Conservation (phyloP, 352 stramenopile species). For the Globisporangium takayamanum region DNA sequence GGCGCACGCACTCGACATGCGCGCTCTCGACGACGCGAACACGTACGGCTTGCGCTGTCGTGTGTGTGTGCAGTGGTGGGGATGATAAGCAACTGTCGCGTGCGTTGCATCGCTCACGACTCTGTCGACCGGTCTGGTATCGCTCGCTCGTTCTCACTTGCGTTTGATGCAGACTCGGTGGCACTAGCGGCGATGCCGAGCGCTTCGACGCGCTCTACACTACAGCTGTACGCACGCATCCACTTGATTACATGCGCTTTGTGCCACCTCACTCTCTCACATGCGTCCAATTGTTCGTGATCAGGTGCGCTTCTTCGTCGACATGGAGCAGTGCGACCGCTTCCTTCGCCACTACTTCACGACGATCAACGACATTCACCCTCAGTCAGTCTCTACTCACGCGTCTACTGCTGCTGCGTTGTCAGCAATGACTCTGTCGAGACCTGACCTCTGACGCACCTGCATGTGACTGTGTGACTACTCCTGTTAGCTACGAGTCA, state of each 20-base stretch:
- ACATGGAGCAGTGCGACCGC: conserved; percentile 86
- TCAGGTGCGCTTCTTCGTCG: conserved; percentile 75
- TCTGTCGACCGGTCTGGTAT: too few species aligned
- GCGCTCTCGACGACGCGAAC: conserved; percentile 11
- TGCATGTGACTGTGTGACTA: too few species aligned
- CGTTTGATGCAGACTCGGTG: background rate
- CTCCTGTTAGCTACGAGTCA: conserved; percentile 42
- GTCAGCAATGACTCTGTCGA: background rate
- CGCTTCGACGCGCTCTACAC: conserved; percentile 15
- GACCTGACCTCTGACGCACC: background rate
- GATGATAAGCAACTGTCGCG: too few species aligned
- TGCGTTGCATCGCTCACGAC: too few species aligned
- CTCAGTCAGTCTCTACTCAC: conserved; percentile 31
- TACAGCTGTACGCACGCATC: background rate
- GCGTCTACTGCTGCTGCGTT: background rate
- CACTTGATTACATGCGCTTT: background rate
- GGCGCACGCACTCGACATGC: conserved; percentile 25
- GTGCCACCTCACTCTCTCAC: background rate
- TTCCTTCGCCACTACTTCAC: conserved; percentile 74
- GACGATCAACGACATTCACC: conserved; percentile 79
- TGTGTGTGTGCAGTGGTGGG: background rate
- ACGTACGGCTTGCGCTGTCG: background rate
- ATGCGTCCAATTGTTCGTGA: background rate
- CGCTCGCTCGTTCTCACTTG: too few species aligned
- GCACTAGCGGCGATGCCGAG: conserved; percentile 5